Conservation (phyloP, 148 eudicot species). For the Dianthus caryophyllus region DNA sequence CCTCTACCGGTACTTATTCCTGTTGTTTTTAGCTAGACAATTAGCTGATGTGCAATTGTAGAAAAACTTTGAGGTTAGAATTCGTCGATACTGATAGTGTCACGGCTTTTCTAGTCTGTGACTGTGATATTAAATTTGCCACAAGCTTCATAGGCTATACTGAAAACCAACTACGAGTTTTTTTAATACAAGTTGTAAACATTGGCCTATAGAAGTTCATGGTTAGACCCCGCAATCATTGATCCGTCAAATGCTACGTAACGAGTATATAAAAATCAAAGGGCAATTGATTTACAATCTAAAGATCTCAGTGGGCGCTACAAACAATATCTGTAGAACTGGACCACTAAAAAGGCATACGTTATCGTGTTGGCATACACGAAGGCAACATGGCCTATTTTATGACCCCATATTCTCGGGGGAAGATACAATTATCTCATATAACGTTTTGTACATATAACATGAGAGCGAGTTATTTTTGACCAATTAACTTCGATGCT, state of each 20-base stretch:
- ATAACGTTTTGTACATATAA: conserved; percentile 2
- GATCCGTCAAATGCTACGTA: conserved; percentile 5
- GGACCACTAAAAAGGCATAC: conserved; percentile 19
- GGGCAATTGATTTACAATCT: conserved; percentile 8
- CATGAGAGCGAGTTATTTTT: neutral
- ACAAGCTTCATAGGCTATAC: neutral
- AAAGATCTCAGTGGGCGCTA: conserved; percentile 22
- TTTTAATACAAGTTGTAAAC: neutral
- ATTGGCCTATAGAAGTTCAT: conserved; percentile 12
- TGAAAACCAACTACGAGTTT: neutral
- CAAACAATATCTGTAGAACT: conserved; percentile 12
- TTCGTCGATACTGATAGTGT: too few species aligned
- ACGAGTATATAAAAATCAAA: conserved; percentile 3
- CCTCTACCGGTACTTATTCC: conserved; percentile 62
- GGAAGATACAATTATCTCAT: conserved; percentile 20
- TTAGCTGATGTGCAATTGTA: too few species aligned
- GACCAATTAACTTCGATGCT: neutral
- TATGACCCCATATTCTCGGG: conserved; percentile 24
- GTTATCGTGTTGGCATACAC: conserved; percentile 26
- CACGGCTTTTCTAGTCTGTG: too few species aligned
- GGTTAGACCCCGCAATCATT: conserved; percentile 15
- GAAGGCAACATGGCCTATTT: conserved; percentile 21
- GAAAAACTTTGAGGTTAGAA: too few species aligned
- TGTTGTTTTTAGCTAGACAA: too few species aligned
- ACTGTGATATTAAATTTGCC: neutral